Evolutionary conservation across 495 filamentous ascomycete genomes (phyloP).

Genomic region (Podospora tetraspora): DNA sequence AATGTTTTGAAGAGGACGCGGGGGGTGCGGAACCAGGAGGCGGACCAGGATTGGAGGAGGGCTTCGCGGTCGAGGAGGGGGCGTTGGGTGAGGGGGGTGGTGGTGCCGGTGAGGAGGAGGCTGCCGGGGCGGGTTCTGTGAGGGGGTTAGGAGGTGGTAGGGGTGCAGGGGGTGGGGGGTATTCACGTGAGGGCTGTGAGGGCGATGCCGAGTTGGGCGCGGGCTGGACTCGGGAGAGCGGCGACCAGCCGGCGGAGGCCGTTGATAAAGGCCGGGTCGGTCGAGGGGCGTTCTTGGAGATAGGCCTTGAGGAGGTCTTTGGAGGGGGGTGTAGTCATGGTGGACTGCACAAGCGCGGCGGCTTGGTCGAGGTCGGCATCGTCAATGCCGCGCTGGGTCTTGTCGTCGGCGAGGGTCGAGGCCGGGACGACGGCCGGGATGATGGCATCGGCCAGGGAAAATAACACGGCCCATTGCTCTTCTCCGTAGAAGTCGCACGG

Average conservation of each 20-base stretch:
- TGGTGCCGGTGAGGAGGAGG: conserved; percentile 59
- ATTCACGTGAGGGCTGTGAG: conserved; percentile 27
- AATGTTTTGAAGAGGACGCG: conserved; percentile 54
- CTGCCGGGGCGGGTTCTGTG: conserved; percentile 64
- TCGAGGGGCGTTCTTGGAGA: conserved; percentile 26
- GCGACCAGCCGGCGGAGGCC: conserved; percentile 24
- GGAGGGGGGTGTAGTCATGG: conserved; percentile 24
- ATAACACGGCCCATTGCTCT: conserved; percentile 34
- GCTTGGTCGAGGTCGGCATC: conserved; percentile 23
- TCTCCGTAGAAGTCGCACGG: conserved; percentile 30
- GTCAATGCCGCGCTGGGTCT: conserved; percentile 25
- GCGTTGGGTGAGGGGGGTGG: conserved; percentile 58
- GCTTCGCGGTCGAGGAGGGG: conserved; percentile 54
- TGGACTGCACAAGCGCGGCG: conserved; percentile 17
- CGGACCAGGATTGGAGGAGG: conserved; percentile 54
- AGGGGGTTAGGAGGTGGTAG: conserved; percentile 10
- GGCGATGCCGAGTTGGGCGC: conserved; percentile 27
- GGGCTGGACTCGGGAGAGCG: conserved; percentile 18
- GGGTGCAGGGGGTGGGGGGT: neutral
- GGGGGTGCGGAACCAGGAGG: conserved; percentile 54
- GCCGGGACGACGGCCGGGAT: conserved; percentile 32
- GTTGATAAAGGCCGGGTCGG: conserved; percentile 22
- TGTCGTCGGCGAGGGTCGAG: conserved; percentile 20
- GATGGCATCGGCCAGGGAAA: conserved; percentile 33
- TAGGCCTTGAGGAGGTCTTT: conserved; percentile 31